Evolutionary conservation across 768 basidiomycete species (phyloP).

Genomic region (Phlegmacium glaucopus): DNA sequence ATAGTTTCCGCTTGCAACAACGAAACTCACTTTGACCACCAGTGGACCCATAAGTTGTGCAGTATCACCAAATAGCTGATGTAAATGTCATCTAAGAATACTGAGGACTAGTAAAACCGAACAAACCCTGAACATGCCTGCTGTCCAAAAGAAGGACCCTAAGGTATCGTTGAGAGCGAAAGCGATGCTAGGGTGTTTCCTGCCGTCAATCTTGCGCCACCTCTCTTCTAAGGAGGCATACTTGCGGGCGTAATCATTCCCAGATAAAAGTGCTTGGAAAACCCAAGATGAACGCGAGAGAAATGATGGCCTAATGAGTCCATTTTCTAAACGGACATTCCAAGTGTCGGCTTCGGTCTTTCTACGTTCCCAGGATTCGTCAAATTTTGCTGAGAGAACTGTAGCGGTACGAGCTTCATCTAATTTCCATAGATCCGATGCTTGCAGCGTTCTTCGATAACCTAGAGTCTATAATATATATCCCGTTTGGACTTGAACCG

Average conservation of each 20-base stretch:
- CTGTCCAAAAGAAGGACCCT: slow-evolving; percentile 58
- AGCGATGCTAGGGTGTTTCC: slow-evolving; percentile 47
- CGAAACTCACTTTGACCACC: slow-evolving; percentile 45
- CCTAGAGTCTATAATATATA: slow-evolving; percentile 58
- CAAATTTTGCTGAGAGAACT: slow-evolving; percentile 47
- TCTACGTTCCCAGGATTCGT: slow-evolving; percentile 51
- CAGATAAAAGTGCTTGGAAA: slow-evolving; percentile 25
- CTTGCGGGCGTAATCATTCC: slow-evolving; percentile 22
- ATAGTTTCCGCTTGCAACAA: not conserved
- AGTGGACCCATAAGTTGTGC: slow-evolving; percentile 61
- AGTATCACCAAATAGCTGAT: slow-evolving; percentile 57
- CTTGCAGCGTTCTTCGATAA: slow-evolving; percentile 70
- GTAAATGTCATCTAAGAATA: not conserved
- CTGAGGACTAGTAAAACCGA: not conserved
- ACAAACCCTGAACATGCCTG: slow-evolving; percentile 55
- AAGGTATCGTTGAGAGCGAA: slow-evolving; percentile 63
- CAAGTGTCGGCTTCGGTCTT: slow-evolving; percentile 48
- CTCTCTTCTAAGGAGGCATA: slow-evolving; percentile 29
- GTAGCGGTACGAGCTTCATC: slow-evolving; percentile 47
- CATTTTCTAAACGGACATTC: slow-evolving; percentile 46
- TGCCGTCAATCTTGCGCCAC: slow-evolving; percentile 46
- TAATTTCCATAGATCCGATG: slow-evolving; percentile 72
- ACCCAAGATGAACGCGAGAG: slow-evolving; percentile 39
- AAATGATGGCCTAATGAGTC: slow-evolving; percentile 40
- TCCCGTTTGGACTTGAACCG: not conserved